phyloP scores from a whole-genome alignment of 2,329 filamentous ascomycete species.

The Clonostachys byssicola region DNA sequence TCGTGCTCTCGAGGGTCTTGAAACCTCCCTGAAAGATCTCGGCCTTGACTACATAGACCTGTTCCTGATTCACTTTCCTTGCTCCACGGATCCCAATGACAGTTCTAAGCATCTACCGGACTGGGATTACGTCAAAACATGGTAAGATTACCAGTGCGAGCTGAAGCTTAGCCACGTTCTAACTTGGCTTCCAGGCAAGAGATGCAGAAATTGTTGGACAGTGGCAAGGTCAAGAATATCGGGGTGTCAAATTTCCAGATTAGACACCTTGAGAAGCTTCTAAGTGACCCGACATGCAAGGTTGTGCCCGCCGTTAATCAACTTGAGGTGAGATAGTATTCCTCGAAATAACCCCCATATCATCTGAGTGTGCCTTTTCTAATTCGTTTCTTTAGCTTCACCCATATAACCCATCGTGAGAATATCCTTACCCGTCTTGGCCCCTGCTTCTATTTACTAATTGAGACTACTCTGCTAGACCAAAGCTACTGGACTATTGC shows the following conservation, averaged over 20 bases:
- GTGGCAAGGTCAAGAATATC: conserved; percentile 14
- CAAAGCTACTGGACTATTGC: too few relatives aligned
- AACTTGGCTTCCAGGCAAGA: conserved; percentile 15
- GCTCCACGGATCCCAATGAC: conserved; percentile 12
- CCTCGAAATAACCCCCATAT: too few relatives aligned
- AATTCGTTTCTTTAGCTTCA: too few relatives aligned
- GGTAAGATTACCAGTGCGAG: conserved; percentile 34
- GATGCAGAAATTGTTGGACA: conserved; percentile 26
- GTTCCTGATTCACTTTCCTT: conserved; percentile 20
- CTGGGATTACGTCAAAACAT: conserved; percentile 2
- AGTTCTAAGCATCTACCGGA: conserved; percentile 10
- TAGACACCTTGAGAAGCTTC: conserved; percentile 22
- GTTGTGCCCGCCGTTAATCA: conserved; percentile 32
- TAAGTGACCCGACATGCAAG: conserved; percentile 67
- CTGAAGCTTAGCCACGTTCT: conserved; percentile 17
- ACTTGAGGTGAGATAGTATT: conserved; percentile 13
- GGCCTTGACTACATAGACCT: conserved; percentile 23
- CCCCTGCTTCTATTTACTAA: too few relatives aligned
- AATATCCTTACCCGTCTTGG: too few relatives aligned
- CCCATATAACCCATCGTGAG: too few relatives aligned
- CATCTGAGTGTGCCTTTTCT: too few relatives aligned
- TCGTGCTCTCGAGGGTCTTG: conserved; percentile 15
- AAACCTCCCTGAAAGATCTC: conserved; percentile 16
- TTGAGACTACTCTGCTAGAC: too few relatives aligned
- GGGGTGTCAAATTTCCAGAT: conserved; percentile 24